Conservation (phyloP, 345 rosid species). For the Eutrema heterophyllum region DNA sequence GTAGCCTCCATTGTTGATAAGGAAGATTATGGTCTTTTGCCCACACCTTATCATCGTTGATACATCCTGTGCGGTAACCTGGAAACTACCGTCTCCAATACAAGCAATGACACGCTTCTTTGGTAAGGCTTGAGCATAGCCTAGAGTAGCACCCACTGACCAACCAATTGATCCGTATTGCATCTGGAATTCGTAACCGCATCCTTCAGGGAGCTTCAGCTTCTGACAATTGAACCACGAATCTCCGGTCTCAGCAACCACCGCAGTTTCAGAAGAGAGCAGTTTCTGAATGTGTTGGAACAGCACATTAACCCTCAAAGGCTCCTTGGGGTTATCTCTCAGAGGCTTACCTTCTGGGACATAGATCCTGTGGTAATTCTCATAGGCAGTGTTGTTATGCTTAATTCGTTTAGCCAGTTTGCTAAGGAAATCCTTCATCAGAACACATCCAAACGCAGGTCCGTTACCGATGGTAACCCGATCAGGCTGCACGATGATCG, state of each 20-base stretch:
- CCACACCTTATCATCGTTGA: constrained; percentile 56
- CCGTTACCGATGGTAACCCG: constrained; percentile 53
- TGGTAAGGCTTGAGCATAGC: constrained; percentile 51
- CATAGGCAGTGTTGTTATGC: constrained; percentile 39
- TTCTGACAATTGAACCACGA: constrained; percentile 69
- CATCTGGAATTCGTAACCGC: constrained; percentile 61
- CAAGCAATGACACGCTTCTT: constrained; percentile 52
- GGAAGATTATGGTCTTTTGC: constrained; percentile 54
- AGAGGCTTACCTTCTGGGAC: constrained; percentile 47
- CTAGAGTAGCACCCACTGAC: constrained; percentile 67
- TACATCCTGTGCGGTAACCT: constrained; percentile 63
- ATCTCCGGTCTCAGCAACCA: constrained; percentile 57
- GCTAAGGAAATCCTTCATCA: constrained; percentile 53
- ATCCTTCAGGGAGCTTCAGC: constrained; percentile 48
- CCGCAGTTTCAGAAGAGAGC: constrained; percentile 42
- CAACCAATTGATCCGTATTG: constrained; percentile 61
- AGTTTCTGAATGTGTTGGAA: constrained; percentile 53
- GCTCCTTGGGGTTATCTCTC: constrained; percentile 34
- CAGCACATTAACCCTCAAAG: constrained; percentile 44
- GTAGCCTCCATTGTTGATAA: constrained; percentile 69
- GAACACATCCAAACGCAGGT: constrained; percentile 47
- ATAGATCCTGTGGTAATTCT: constrained; percentile 47
- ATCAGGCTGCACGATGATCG: constrained; percentile 51
- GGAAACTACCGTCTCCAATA: constrained; percentile 70
- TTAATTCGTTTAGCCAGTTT: constrained; percentile 40